Percentiles rank a stretch among this genome's conserved stretches.
Evolutionary conservation across 257 asterid genomes (phyloP).

Genomic region (Solanum tarapatanum): DNA sequence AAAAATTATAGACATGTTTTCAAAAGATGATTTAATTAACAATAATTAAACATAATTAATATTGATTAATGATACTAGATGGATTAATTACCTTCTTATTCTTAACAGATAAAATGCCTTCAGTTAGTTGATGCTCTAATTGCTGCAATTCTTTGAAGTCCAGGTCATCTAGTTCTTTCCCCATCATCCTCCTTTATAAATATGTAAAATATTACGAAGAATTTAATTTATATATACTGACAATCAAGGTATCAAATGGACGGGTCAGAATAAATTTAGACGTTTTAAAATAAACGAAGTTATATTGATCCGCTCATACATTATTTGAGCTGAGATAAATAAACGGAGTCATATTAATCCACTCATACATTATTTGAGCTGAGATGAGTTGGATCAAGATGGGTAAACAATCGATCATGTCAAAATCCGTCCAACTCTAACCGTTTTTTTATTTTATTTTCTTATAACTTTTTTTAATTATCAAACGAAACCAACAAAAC

Average conservation of each 20-base stretch:
- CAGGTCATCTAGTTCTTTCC: conserved; percentile 66
- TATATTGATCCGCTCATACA: not conserved
- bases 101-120: conserved; percentile 55
- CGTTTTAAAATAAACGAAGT: not conserved
- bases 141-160: conserved; percentile 41
- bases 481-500: no score
- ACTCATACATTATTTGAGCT: not conserved
- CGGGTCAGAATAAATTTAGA: not conserved
- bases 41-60: not conserved
- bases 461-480: no score
- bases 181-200: conserved; percentile 51
- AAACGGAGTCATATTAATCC: not conserved
- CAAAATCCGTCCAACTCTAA: not conserved
- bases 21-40: not conserved
- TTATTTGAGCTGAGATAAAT: not conserved
- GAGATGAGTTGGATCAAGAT: not conserved
- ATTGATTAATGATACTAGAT: not conserved
- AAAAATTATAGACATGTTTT: not conserved
- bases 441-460: no score
- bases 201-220: not conserved
- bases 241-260: not conserved
- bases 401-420: not conserved
- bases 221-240: not conserved
- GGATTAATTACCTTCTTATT: conserved; percentile 37
- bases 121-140: conserved; percentile 58